Evolutionary conservation across 192 early-diverging fungal genomes (phyloP).

Genomic region (Rhizophagus clarus): DNA sequence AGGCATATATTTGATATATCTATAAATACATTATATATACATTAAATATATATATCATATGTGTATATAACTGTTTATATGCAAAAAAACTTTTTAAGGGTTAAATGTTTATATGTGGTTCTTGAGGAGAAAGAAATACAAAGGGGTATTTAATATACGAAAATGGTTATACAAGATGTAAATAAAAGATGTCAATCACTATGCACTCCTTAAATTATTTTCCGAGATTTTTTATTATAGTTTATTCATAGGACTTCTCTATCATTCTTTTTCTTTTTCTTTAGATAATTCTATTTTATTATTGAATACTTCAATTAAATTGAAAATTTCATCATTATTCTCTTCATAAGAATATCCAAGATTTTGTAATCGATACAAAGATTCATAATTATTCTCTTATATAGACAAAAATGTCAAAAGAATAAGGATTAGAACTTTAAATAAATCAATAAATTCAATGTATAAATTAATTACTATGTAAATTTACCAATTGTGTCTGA

Average conservation of each 20-base stretch:
- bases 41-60: no score
- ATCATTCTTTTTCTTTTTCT: background rate
- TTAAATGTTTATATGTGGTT: background rate
- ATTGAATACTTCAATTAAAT: background rate
- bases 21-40: no score
- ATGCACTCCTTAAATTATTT: background rate
- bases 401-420: background rate
- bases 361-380: background rate
- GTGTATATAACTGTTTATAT: no score
- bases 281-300: background rate
- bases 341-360: background rate
- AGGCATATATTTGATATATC: no score
- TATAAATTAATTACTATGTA: background rate
- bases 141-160: background rate
- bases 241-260: background rate
- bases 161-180: background rate
- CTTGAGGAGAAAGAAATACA: background rate
- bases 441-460: no score
- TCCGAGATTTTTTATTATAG: background rate
- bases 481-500: background rate
- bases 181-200: background rate
- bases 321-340: background rate
- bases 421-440: background rate
- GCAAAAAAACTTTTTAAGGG: background rate
- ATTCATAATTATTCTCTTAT: background rate